These are phyloP conservation scores for Dendrocalamus sinicus DNA, from an alignment of 176 grass and related monocot species.

Conservation along the genomic window DNA sequence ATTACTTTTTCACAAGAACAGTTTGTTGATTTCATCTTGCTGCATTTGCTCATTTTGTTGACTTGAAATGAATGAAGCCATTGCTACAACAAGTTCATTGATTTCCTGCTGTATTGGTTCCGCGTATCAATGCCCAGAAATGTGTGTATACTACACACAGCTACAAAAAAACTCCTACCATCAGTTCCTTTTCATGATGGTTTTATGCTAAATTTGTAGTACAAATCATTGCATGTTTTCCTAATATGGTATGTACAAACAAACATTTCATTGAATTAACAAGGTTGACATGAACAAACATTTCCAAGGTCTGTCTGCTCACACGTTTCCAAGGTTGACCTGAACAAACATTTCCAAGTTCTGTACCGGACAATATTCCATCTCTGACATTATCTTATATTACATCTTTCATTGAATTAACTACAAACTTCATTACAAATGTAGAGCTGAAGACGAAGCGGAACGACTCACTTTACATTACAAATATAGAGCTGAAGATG, in stretches of 20 bases:
- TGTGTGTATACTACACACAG: conserved; percentile 55
- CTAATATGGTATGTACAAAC: background rate
- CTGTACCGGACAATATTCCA: too few species aligned
- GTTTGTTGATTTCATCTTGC: conserved; percentile 36
- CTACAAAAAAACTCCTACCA: conserved; percentile 39
- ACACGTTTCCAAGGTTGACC: too few species aligned
- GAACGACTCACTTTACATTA: too few species aligned
- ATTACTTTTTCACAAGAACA: conserved; percentile 36
- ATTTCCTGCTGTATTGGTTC: conserved; percentile 91
- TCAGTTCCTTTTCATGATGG: conserved; percentile 25
- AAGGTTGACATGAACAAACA: too few species aligned
- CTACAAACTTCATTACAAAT: too few species aligned
- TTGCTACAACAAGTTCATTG: conserved; percentile 77
- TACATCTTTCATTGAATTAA: too few species aligned
- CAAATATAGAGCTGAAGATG: too few species aligned
- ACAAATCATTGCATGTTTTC: background rate
- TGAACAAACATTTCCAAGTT: too few species aligned
- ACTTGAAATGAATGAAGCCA: conserved; percentile 71
- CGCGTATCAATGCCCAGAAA: conserved; percentile 62
- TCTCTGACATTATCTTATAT: too few species aligned
- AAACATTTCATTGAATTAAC: background rate
- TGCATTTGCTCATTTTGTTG: conserved; percentile 33
- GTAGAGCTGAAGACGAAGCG: too few species aligned
- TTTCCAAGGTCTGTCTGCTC: too few species aligned
- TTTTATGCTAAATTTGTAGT: conserved; percentile 22